Conservation (phyloP, 2,329 filamentous ascomycete genomes). For the Calonectria henricotiae region DNA sequence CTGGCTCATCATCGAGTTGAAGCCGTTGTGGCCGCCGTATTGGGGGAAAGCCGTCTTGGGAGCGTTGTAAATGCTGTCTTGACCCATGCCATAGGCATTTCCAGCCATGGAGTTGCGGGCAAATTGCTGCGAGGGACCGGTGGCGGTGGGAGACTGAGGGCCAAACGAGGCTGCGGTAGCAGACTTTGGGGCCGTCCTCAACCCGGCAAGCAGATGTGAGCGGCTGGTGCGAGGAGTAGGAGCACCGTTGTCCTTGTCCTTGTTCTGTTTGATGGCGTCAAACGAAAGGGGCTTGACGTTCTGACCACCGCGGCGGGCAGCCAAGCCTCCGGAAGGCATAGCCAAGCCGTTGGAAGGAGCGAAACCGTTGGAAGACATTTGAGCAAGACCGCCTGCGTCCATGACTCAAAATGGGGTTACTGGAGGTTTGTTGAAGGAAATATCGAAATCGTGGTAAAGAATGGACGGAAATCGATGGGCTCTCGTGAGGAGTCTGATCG, state of each 20-base stretch:
- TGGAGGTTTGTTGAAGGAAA: slow-evolving; percentile 31
- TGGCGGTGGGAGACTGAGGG: slow-evolving; percentile 73
- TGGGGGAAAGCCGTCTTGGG: slow-evolving; percentile 74
- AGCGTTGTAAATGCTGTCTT: slow-evolving; percentile 64
- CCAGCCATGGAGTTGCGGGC: slow-evolving; percentile 64
- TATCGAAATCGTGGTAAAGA: slow-evolving; percentile 39
- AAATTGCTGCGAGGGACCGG: slow-evolving; percentile 61
- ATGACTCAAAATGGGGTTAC: slow-evolving; percentile 67
- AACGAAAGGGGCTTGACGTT: slow-evolving; percentile 93
- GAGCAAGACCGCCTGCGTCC: slow-evolving; percentile 99
- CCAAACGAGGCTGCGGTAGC: slow-evolving; percentile 81
- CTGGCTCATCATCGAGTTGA: slow-evolving; percentile 58
- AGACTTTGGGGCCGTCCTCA: slow-evolving; percentile 94
- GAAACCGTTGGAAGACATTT: slow-evolving; percentile 95
- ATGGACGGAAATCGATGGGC: slow-evolving; percentile 45
- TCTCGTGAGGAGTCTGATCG: slow-evolving; percentile 42
- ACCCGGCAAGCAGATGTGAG: slow-evolving; percentile 92
- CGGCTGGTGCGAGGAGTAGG: slow-evolving; percentile 94
- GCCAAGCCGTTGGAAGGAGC: slow-evolving; percentile 80
- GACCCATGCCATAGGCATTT: slow-evolving; percentile 64
- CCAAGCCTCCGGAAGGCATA: slow-evolving; percentile 85
- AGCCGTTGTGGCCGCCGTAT: slow-evolving; percentile 59
- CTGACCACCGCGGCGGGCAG: slow-evolving; percentile 86
- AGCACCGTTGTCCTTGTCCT: slow-evolving; percentile 76
- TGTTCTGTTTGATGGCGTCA: slow-evolving; percentile 79